These are phyloP conservation scores for Thermochaetoides dissita DNA, from an alignment of 2,329 filamentous ascomycete genomes.

Conservation along the genomic window DNA sequence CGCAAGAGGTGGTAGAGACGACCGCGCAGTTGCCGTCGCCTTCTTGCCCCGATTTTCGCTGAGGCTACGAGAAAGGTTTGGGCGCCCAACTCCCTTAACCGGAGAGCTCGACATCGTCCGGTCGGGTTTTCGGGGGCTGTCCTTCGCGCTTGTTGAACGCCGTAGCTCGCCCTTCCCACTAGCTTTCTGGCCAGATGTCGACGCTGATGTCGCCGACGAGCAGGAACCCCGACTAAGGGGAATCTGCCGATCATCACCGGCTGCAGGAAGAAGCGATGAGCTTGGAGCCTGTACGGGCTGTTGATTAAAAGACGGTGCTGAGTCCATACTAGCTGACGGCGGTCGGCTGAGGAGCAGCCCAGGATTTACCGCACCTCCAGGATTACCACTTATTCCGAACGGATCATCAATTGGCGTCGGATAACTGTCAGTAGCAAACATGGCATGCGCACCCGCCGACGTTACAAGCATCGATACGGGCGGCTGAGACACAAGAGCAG, in stretches of 20 bases:
- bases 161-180: slow-evolving; percentile 26
- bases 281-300: slow-evolving; percentile 19
- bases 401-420: slow-evolving; percentile 33
- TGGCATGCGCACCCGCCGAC: slow-evolving; percentile 20
- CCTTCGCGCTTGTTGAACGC: slow-evolving; percentile 32
- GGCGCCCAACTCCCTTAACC: slow-evolving; percentile 32
- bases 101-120: slow-evolving; percentile 34
- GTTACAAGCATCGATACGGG: slow-evolving; percentile 27
- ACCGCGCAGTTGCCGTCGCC: slow-evolving; percentile 22
- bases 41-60: slow-evolving; percentile 40
- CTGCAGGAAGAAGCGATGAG: slow-evolving; percentile 2
- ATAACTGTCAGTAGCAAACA: slow-evolving; percentile 28
- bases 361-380: slow-evolving; percentile 39
- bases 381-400: slow-evolving; percentile 30
- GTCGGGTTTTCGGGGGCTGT: slow-evolving; percentile 29
- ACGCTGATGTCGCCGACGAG: no score
- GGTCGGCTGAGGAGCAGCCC: slow-evolving; percentile 43
- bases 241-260: no score
- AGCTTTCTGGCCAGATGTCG: slow-evolving; percentile 9
- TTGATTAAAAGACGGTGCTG: slow-evolving; percentile 17
- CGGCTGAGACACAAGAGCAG: slow-evolving; percentile 37
- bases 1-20: slow-evolving; percentile 32
- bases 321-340: slow-evolving; percentile 32
- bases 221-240: no score
- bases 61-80: slow-evolving; percentile 38